Base-by-base conservation (phyloP, 2,329 filamentous ascomycete genomes). In the Aspergillus jensenii region DNA sequence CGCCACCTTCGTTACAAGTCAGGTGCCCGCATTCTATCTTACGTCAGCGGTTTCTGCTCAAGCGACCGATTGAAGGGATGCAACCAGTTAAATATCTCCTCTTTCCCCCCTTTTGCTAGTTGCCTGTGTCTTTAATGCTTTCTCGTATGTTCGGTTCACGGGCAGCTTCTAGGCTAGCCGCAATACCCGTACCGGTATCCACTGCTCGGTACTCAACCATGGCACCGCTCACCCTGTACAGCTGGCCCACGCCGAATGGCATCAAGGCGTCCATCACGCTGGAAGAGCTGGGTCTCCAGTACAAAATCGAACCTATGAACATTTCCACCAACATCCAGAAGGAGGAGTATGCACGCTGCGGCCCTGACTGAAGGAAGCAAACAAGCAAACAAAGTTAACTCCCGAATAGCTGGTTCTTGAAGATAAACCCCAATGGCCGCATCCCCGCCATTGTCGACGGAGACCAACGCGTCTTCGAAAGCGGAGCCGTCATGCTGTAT, bases 351-450 rank as follows among this genome's bases (percentile, higher is more conserved):
- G 54, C 35, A 41, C 23, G 23, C 23, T 5, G 3, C 23, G 6
- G 23, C 6, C 23, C 23, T 25, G 3, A 2, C 1, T 7, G 1
- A 25, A 7, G 23, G 23, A 25, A 7, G 23, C 21, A 21, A 3
- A 21, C 19, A 17, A 17, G 17, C 21, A 68, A 68, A 11, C n/a
- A 37, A 31, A 15, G 11, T 14, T 37, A 48, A 48, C n/a, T 37
- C 11, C 3, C 7, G 15, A n/a, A 17, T 0, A 48, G 46, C 15
- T 79, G 77, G 77, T 81, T 75, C 63, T 60, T 80, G 44, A 72
- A 76, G 45, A 78, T 80, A 57, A 80, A 80, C 57, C 79, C 78
- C n/a, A 81, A 80, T 62, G 79, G 78, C 33, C 75, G 78, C 39
- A 80, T 81, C 53, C 79, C 78, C 17, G 79, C 78, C 17, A 70